Conservation (phyloP, 352 stramenopile species). For the Phytophthora palmivora region DNA sequence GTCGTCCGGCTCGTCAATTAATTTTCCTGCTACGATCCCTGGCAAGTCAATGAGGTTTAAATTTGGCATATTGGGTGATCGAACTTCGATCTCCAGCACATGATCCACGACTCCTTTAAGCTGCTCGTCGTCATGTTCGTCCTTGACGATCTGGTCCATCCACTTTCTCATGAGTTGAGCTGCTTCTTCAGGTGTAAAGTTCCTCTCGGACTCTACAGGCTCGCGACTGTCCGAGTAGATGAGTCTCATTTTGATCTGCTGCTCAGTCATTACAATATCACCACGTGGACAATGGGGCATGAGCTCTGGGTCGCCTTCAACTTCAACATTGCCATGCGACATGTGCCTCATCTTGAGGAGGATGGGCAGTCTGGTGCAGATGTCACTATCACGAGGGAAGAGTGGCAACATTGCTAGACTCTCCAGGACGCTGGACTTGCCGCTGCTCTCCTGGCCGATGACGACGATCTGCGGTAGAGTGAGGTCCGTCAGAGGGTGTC, state of each 20-base stretch:
- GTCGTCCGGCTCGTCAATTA: constrained; percentile 40
- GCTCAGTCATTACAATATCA: neutral
- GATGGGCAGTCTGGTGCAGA: constrained; percentile 53
- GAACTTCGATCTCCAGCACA: constrained; percentile 48
- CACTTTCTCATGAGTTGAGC: constrained; percentile 34
- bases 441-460: constrained; percentile 53
- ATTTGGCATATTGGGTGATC: constrained; percentile 44
- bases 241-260: constrained; percentile 39
- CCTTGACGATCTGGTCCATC: constrained; percentile 47
- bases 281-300: constrained; percentile 19
- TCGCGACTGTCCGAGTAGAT: constrained; percentile 39
- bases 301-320: constrained; percentile 27
- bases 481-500: constrained; percentile 15
- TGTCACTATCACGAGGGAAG: constrained; percentile 45
- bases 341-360: constrained; percentile 44
- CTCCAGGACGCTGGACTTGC: constrained; percentile 60
- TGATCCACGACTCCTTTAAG: constrained; percentile 41
- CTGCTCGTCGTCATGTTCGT: constrained; percentile 18
- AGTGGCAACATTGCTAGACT: constrained; percentile 52
- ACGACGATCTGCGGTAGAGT: constrained; percentile 50
- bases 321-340: constrained; percentile 14
- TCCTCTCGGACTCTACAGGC: constrained; percentile 26
- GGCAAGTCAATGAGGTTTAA: constrained; percentile 54
- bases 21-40: constrained; percentile 43
- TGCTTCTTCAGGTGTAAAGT: constrained; percentile 26